Evolutionary conservation across 768 basidiomycete species (phyloP).

Genomic region (Phanerochaete carnosa): DNA sequence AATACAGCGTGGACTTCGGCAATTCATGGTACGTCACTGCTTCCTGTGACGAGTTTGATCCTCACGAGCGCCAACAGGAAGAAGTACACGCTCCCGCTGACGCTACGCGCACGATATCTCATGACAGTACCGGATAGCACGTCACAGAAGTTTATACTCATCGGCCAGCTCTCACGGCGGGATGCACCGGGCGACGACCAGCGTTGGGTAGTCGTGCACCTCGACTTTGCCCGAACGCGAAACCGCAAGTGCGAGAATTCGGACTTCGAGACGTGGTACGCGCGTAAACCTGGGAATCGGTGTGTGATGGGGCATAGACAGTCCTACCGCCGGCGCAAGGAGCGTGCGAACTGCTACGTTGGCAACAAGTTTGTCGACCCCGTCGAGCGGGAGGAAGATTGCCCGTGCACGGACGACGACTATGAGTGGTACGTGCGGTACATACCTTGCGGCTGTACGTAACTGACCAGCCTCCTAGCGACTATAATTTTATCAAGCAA

Average conservation of each 20-base stretch:
- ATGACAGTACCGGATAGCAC: slow-evolving; percentile 93
- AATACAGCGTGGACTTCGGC: slow-evolving; percentile 83
- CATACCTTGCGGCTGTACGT: not conserved
- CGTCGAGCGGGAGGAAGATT: slow-evolving; percentile 76
- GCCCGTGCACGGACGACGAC: slow-evolving; percentile 81
- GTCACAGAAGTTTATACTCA: slow-evolving; percentile 90
- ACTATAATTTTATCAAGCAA: slow-evolving; percentile 84
- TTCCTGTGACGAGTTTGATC: not conserved
- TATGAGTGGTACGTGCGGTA: slow-evolving; percentile 79
- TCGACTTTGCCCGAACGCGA: slow-evolving; percentile 78
- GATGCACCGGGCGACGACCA: slow-evolving; percentile 52
- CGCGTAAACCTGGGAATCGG: slow-evolving; percentile 57
- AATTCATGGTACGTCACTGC: slow-evolving; percentile 63
- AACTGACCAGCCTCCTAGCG: slow-evolving; percentile 41
- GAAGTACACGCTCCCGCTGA: slow-evolving; percentile 64
- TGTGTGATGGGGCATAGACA: slow-evolving; percentile 99
- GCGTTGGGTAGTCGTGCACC: slow-evolving; percentile 66
- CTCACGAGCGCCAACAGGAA: slow-evolving; percentile 46
- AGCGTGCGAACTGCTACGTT: slow-evolving; percentile 83
- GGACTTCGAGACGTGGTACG: slow-evolving; percentile 92
- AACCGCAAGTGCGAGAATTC: slow-evolving; percentile 60
- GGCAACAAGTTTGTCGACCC: slow-evolving; percentile 89
- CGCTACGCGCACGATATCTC: slow-evolving; percentile 69
- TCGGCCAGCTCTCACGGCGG: slow-evolving; percentile 69
- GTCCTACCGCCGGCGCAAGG: slow-evolving; percentile 88